Conservation (phyloP, 139 green algal genomes). For the Picochlorum sp. region DNA sequence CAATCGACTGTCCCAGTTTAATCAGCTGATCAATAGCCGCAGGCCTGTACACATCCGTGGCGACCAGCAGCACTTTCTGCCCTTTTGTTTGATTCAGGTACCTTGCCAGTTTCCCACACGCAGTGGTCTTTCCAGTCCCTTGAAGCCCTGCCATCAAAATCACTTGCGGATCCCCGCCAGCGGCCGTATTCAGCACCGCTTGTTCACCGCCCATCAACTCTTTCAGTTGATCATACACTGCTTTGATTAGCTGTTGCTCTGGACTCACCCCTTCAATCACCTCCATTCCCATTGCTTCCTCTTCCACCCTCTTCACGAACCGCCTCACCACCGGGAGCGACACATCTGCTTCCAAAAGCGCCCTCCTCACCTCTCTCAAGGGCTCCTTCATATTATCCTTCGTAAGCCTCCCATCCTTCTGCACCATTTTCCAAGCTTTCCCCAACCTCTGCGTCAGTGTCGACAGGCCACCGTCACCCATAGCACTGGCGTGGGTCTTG, state of each 20-base stretch:
- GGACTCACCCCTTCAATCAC: conserved; percentile 81
- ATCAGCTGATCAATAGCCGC: conserved; percentile 90
- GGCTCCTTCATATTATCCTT: conserved; percentile 92
- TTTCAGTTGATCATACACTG: conserved; percentile 83
- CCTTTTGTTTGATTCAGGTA: conserved; percentile 60
- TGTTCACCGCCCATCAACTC: conserved; percentile 78
- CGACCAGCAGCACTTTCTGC: conserved; percentile 77
- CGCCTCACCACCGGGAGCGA: conserved; percentile 83
- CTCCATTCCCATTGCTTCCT: conserved; percentile 63
- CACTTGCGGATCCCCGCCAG: conserved; percentile 34
- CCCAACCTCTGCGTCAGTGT: conserved; percentile 58
- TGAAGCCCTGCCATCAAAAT: conserved; percentile 85
- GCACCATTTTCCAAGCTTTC: conserved; percentile 69
- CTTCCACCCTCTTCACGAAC: conserved; percentile 84
- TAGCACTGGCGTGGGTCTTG: conserved; percentile 30
- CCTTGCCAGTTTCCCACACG: conserved; percentile 86
- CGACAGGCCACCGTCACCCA: no score
- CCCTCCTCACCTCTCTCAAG: conserved; percentile 80
- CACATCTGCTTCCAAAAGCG: conserved; percentile 94
- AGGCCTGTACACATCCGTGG: conserved; percentile 86
- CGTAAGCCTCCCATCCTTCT: conserved; percentile 70
- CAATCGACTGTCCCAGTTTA: conserved; percentile 64
- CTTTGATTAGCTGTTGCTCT: conserved; percentile 89
- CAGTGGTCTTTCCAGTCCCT: conserved; percentile 96
- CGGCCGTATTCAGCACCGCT: conserved; percentile 40